Base-by-base conservation (phyloP, 306 rosid species). In the Bauhinia variegata region DNA sequence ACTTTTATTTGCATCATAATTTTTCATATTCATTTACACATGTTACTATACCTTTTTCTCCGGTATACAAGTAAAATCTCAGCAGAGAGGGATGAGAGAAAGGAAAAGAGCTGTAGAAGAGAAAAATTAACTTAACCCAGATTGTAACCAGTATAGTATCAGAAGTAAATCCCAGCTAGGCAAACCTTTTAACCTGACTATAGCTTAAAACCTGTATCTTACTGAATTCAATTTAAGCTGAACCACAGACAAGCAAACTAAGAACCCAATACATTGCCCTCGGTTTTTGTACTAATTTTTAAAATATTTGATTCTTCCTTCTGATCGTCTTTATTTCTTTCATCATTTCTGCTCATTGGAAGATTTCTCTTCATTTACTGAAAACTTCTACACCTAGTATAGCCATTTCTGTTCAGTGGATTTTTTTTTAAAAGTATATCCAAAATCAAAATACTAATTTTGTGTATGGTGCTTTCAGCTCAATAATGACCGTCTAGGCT, bases 231-330 rank as follows among this genome's bases (percentile, higher is more conserved):
- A 5, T 30, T 19, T 16, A 60, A 63, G 46, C 31, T 7, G 54
- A 66, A 44, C 33, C 14, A 42, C 5, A 48, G 37, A 23, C 13
- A 37, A 18, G 38, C 49, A 23, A 65, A 38, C 41, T 56, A 16
- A 57, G 67, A 78, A 65, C 46, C n/a, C 33, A 56, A 43, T 54
- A 67, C 31, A 38, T 14, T 18, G 33, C 70, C 71, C 52, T 13
- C 41, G 9, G 15, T 33, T 54, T 10, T 37, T 63, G 41, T 23
- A 53, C 13, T 19, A 28, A 59, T 60, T 18, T 17, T 42, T 52
- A 44, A 46, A 52, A 60, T 31, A 59, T 31, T 7, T 32, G 41
- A 15, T 61, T 62, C 23, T 48, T 8, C 34, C 14, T 42, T 14
- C 11, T 12, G 34, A 18, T 17, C 52, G 53, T 67, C 52, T 61